Base-by-base conservation (phyloP, 2,329 filamentous ascomycete species). In the Epichloe scottii region DNA sequence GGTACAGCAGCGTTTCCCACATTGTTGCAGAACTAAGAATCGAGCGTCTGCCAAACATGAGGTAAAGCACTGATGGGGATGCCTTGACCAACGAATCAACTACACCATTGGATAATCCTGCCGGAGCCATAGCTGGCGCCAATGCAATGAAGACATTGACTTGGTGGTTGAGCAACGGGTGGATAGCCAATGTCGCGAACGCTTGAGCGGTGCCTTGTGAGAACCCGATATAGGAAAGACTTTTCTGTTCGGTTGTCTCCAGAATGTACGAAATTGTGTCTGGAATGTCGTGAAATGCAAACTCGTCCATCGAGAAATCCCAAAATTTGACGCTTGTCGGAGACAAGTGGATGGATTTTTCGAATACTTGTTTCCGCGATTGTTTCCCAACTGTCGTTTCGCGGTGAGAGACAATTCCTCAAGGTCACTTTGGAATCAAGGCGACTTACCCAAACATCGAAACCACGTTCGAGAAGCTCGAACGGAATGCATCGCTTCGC, bases 291-390 rank as follows among this genome's bases (percentile, higher is more conserved):
- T 97, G 82, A 62, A 98, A 95, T 46, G 93, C 93, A 64, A 98
- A 98, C 63, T 98, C 87, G 64, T 98, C 93, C 63, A 98, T 97
- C 48, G 89, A 95, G 65, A 98, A 98, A 66, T 96, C 85, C 93
- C 93, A 98, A 66, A 98, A 98, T 14, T 80, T 75, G 38, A 77
- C 71, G 2, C 86, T 84, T 0, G 81, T 84, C 0, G 93, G 90
- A 0, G 88, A 84, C 55, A 75, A 74, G 53, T 84, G 77, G 48
- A 90, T 80, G 2, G 84, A 90, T 98, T 98, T 68, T 97, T 98
- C 44, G 89, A 95, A 70, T 98, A 98, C 66, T 98, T 98, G 76
- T 98, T 98, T 47, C 93, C 93, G 37, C 93, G 84, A 63, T 98
- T 98, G 67, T 98, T 98, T 48, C 93, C 93, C 55, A 98, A 76